phyloP scores from a whole-genome alignment of 2,329 filamentous ascomycete genomes.

The Fusarium nelsonii region DNA sequence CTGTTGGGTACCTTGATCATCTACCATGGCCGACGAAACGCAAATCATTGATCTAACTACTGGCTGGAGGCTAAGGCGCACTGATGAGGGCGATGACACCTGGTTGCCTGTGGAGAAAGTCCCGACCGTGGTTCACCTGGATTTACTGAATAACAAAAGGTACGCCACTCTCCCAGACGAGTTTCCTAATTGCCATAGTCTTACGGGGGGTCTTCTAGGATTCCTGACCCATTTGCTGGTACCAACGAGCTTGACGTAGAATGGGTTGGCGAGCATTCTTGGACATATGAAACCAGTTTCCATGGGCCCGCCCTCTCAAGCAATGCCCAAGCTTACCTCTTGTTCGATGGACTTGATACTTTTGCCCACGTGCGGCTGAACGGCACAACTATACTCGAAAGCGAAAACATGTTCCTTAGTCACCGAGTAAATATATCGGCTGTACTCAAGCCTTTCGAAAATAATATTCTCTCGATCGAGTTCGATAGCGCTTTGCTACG shows the following conservation, averaged over 20 bases:
- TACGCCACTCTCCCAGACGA: background rate
- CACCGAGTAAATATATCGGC: background rate
- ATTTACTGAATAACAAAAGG: background rate
- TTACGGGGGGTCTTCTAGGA: background rate
- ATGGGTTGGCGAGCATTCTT: slow-evolving; percentile 5
- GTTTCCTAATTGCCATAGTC: background rate
- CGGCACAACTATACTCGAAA: background rate
- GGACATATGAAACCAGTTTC: slow-evolving; percentile 17
- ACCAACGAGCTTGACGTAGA: slow-evolving; percentile 11
- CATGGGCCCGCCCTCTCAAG: background rate
- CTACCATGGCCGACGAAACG: background rate
- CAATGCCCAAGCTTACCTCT: background rate
- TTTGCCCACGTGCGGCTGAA: slow-evolving; percentile 1
- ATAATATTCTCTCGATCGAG: background rate
- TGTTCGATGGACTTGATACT: slow-evolving; percentile 19
- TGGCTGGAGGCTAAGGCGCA: background rate
- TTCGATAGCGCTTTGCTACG: slow-evolving; percentile 12
- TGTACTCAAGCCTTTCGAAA: background rate
- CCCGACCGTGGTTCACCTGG: background rate
- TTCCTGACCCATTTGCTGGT: slow-evolving; percentile 1
- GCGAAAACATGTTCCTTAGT: slow-evolving; percentile 16
- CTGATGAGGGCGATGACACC: background rate
- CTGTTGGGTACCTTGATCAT: background rate
- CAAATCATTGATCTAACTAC: background rate
- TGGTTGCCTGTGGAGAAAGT: background rate